Percentiles rank a stretch among this genome's conserved stretches.
phyloP scores from a whole-genome alignment of 805 yeast genomes.

The Starmerella tilneyi region DNA sequence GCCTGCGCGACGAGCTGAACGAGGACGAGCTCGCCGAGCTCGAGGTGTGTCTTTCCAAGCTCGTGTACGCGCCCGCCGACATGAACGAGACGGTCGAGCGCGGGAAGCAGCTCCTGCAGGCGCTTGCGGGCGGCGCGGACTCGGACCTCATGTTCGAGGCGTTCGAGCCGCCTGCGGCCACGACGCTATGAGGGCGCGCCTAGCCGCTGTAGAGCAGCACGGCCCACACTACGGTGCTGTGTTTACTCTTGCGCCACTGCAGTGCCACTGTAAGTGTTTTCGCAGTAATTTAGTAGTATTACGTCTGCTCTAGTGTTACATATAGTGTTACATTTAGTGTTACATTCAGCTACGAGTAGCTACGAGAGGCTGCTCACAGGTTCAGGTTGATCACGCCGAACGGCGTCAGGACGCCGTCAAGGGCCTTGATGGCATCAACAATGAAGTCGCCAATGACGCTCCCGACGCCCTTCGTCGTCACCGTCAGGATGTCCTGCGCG shows the following conservation, averaged over 20 bases:
- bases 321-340: no score
- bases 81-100: conserved; percentile 5
- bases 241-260: no score
- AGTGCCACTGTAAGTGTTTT: no score
- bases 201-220: no score
- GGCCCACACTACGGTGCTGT: no score
- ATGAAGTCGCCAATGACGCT: conserved; percentile 2
- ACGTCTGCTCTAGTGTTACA: no score
- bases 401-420: conserved; percentile 7
- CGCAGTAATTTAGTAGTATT: no score
- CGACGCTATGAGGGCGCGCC: no score
- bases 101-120: conserved; percentile 15
- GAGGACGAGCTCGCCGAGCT: conserved; percentile 14
- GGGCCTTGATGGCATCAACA: conserved; percentile 1
- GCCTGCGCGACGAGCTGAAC: conserved; percentile 8
- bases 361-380: no score
- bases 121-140: conserved; percentile 13
- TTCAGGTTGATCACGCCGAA: conserved; percentile 5
- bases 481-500: conserved; percentile 3
- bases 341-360: no score
- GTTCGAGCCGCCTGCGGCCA: conserved; percentile 11
- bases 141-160: conserved; percentile 11
- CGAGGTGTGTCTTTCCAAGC: conserved; percentile 16
- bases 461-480: neutral
- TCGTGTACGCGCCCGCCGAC: conserved; percentile 3